Conservation (phyloP, 2,329 filamentous ascomycete species). For the Fusarium sp. region DNA sequence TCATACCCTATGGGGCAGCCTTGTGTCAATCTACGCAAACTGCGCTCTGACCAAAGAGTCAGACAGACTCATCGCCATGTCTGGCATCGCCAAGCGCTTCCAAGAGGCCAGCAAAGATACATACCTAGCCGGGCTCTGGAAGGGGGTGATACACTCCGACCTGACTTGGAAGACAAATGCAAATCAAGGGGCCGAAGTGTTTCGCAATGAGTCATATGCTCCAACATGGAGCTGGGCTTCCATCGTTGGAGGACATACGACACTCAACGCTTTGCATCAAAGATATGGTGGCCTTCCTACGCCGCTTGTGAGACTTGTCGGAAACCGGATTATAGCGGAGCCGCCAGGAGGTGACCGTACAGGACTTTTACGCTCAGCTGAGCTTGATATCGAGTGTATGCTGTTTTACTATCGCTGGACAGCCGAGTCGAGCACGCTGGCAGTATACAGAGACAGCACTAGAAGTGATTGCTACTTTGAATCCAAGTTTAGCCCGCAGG, state of each 20-base stretch:
- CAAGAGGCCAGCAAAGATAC: background rate
- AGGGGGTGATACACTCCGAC: background rate
- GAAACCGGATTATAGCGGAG: rapidly evolving
- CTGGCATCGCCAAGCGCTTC: background rate
- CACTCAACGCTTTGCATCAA: rapidly evolving
- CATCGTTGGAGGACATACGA: background rate
- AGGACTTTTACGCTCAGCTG: rapidly evolving
- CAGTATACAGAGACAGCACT: no score
- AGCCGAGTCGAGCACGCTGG: no score
- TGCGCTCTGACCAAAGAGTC: background rate
- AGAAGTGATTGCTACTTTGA: background rate
- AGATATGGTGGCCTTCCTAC: rapidly evolving
- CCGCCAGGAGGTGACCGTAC: background rate
- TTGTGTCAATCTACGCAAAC: background rate
- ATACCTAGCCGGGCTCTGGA: background rate
- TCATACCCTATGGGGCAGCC: background rate
- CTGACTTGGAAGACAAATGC: background rate
- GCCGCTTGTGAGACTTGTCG: background rate
- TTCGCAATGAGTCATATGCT: background rate
- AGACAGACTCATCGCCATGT: background rate
- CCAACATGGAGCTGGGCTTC: background rate
- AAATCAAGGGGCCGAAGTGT: background rate
- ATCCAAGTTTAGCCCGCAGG: rapidly evolving
- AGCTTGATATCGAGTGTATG: background rate
- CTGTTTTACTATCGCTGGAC: background rate